These are phyloP conservation scores for Botrytis medusae DNA, from an alignment of 2,329 filamentous ascomycete genomes.

Conservation along the genomic window DNA sequence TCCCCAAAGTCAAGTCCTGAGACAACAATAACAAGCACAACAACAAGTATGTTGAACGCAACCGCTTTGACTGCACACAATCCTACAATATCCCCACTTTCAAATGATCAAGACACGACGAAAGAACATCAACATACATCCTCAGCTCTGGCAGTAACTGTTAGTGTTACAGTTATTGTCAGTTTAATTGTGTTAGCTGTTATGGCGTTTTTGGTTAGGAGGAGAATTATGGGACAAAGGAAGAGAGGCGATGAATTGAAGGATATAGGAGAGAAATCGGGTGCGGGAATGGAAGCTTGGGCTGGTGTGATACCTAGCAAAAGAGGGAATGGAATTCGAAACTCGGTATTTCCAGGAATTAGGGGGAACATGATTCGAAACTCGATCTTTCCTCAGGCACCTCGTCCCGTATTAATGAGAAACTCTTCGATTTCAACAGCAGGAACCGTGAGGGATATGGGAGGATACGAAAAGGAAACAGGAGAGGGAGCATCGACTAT, in stretches of 20 bases:
- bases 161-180: not conserved
- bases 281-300: not conserved
- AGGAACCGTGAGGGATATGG: not conserved
- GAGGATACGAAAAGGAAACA: not conserved
- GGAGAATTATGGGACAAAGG: not conserved
- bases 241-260: not conserved
- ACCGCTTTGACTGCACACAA: not conserved
- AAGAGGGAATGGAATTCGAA: not conserved
- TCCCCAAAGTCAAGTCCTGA: not conserved
- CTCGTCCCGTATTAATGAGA: not conserved
- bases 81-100: not conserved
- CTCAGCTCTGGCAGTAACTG: not conserved
- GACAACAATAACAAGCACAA: not conserved
- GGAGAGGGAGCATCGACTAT: not conserved
- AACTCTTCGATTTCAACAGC: not conserved
- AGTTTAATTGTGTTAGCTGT: not conserved
- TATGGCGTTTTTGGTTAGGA: not conserved
- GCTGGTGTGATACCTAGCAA: not conserved
- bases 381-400: not conserved
- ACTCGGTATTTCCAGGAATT: not conserved
- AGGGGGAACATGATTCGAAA: not conserved
- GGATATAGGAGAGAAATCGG: not conserved
- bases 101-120: not conserved
- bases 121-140: conserved; percentile 2
- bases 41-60: not conserved